phyloP scores from a whole-genome alignment of 768 basidiomycete genomes.

The Nidularia sp. region DNA sequence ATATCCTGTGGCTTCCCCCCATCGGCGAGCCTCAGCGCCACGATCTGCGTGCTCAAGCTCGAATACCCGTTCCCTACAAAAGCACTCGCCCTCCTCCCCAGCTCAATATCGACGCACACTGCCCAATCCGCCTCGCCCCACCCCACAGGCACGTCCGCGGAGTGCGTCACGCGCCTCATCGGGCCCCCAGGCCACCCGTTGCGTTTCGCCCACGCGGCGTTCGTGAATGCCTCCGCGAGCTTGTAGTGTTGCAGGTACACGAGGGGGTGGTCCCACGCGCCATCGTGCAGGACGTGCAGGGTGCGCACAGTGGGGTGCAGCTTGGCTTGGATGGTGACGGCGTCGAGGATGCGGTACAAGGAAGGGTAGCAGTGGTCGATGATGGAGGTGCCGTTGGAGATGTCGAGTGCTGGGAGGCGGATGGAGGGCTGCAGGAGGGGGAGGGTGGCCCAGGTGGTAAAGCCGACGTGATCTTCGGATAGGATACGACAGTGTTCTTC shows the following conservation, averaged over 20 bases:
- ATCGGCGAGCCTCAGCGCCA: constrained; percentile 37
- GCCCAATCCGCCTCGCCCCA: constrained; percentile 39
- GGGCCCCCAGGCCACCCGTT: constrained; percentile 36
- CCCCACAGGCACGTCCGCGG: constrained; percentile 27
- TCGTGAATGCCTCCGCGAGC: constrained; percentile 30
- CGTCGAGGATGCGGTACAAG: constrained; percentile 33
- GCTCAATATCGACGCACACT: constrained; percentile 41
- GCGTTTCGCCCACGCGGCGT: constrained; percentile 22
- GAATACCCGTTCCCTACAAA: constrained; percentile 49
- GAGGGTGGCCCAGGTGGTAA: constrained; percentile 48
- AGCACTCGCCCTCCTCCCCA: constrained; percentile 36
- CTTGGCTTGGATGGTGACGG: constrained; percentile 29
- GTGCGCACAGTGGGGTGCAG: constrained; percentile 30
- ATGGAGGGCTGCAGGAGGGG: constrained; percentile 25
- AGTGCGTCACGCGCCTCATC: constrained; percentile 36
- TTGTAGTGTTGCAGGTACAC: constrained; percentile 39
- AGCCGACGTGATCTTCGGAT: constrained; percentile 26
- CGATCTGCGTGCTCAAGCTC: constrained; percentile 38
- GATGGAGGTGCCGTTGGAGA: constrained; percentile 27
- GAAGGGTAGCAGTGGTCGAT: constrained; percentile 42
- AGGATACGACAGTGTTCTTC: constrained; percentile 36
- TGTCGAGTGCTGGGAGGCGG: constrained; percentile 30
- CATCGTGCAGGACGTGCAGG: constrained; percentile 42
- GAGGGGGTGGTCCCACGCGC: constrained; percentile 40
- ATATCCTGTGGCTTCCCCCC: constrained; percentile 29